A percentile compares a stretch with the other conserved stretches of the same genome.
Conservation (phyloP, 495 filamentous ascomycete species). For the Recurvomyces mirabilis region DNA sequence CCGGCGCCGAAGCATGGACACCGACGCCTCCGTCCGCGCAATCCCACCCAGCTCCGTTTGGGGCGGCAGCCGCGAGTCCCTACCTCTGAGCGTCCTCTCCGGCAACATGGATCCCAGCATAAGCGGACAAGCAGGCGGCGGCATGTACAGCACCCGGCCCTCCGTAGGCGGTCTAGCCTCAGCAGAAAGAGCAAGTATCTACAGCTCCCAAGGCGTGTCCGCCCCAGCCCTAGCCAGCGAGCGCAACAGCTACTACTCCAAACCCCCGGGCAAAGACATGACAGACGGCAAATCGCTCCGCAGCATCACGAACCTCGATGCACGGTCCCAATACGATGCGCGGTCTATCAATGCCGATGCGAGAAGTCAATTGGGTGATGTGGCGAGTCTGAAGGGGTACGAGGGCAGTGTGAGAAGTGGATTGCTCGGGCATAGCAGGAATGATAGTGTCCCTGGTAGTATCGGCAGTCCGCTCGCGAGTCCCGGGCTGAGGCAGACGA, state of each 20-base stretch:
- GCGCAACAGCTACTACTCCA: constrained; percentile 67
- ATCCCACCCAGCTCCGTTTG: constrained; percentile 85
- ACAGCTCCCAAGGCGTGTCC: constrained; percentile 62
- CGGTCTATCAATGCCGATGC: constrained; percentile 18
- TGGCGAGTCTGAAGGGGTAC: constrained; percentile 51
- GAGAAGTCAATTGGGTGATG: constrained; percentile 38
- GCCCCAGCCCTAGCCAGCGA: constrained; percentile 55
- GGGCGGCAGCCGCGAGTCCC: constrained; percentile 75
- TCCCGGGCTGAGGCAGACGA: constrained; percentile 36
- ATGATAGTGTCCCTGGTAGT: constrained; percentile 73
- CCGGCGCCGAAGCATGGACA: constrained; percentile 82
- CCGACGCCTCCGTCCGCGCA: constrained; percentile 87
- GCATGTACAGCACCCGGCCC: constrained; percentile 35
- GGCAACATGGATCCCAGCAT: constrained; percentile 48
- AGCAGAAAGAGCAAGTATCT: constrained; percentile 68
- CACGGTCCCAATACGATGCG: constrained; percentile 22
- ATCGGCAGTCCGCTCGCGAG: constrained; percentile 57
- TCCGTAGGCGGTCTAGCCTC: constrained; percentile 52
- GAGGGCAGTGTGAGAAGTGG: constrained; percentile 68
- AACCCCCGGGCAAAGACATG: constrained; percentile 37
- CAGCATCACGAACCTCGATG: constrained; percentile 15
- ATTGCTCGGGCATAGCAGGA: constrained; percentile 59
- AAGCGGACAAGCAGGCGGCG: constrained; percentile 34
- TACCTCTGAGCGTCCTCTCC: constrained; percentile 81
- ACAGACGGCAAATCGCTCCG: constrained; percentile 17